Base-by-base conservation (phyloP, 768 basidiomycete genomes). In the Calocybe indica region DNA sequence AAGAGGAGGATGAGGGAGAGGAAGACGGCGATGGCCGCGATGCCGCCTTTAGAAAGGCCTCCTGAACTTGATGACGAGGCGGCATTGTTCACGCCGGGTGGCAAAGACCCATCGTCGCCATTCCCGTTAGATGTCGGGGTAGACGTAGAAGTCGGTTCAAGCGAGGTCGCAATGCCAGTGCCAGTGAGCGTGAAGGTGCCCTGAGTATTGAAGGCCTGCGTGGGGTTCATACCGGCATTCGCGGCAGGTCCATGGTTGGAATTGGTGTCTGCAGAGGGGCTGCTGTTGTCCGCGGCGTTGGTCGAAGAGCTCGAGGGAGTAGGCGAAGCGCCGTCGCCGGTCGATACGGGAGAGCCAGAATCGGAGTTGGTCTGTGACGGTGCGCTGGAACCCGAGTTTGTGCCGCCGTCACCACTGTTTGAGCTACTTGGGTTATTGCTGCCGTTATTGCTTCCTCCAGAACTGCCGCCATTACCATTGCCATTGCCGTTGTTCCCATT, bases 11-110 rank as follows among this genome's bases (percentile, higher is more conserved):
- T 42, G 29, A 79, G 43, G 13, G 70, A 33, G 40, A 66, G 54
- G 4, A 69, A 48, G 38, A 67, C 55, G 5, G 60, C 56, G 39
- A 82, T 74, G 35, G 63, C 81, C 7, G 72, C 77, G 40, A 82
- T 73, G 15, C 68, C 72, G 28, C 72, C 78, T 0, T 52, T 57
- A 3, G 79, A 72, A 2, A 78, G 37, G 8, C 63, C 63, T 45
- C 41, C 37, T 6, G 45, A 14, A 34, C 48, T 40, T 6, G 51
- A 50, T 15, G 52, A 46, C 22, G 35, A 45, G 36, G 48, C 52
- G 33, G 50, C 52, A 14, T 52, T 46, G 30, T 49, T 50, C 38
- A 48, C 44, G 43, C 47, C 55, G 47, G 15, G 22, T 22, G 28
- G 49, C 41, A 31, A 37, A 1, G 45, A 37, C 38, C 46, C 37